These are phyloP conservation scores for Xylaria sp. DNA, from an alignment of 2,329 filamentous ascomycete species.

Conservation along the genomic window DNA sequence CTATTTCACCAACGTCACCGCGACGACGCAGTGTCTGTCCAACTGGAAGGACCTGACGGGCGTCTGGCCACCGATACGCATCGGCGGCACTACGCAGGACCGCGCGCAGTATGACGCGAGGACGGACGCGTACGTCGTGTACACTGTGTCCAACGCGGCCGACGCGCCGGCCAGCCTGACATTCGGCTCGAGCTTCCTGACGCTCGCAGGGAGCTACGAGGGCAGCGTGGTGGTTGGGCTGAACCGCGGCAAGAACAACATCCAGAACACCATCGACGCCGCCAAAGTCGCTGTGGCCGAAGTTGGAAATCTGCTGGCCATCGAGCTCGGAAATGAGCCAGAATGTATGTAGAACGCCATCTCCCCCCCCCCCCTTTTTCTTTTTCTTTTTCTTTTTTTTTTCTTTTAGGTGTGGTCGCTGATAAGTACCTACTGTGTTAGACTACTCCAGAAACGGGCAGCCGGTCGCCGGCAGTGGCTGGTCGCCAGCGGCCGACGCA, in stretches of 20 bases:
- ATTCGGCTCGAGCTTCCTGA: slow-evolving; percentile 56
- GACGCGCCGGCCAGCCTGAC: slow-evolving; percentile 54
- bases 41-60: slow-evolving; percentile 55
- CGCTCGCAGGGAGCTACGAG: slow-evolving; percentile 50
- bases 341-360: slow-evolving; percentile 46
- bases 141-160: slow-evolving; percentile 48
- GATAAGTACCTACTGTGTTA: slow-evolving; percentile 20
- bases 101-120: slow-evolving; percentile 54
- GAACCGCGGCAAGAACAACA: slow-evolving; percentile 55
- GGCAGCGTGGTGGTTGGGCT: slow-evolving; percentile 56
- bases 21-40: slow-evolving; percentile 53
- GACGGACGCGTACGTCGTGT: slow-evolving; percentile 50
- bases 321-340: slow-evolving; percentile 61
- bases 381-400: too few relatives aligned
- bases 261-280: slow-evolving; percentile 57
- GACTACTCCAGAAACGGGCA: slow-evolving; percentile 42
- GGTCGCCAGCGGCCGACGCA: slow-evolving; percentile 42
- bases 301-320: slow-evolving; percentile 54
- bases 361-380: too few relatives aligned
- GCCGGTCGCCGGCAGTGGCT: slow-evolving; percentile 42
- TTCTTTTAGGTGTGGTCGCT: neutral
- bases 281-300: slow-evolving; percentile 47
- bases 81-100: slow-evolving; percentile 63
- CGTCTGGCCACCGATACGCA: slow-evolving; percentile 55
- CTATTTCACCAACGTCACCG: slow-evolving; percentile 55